phyloP scores from a whole-genome alignment of 139 green algal genomes.

The Picochlorum sp. region DNA sequence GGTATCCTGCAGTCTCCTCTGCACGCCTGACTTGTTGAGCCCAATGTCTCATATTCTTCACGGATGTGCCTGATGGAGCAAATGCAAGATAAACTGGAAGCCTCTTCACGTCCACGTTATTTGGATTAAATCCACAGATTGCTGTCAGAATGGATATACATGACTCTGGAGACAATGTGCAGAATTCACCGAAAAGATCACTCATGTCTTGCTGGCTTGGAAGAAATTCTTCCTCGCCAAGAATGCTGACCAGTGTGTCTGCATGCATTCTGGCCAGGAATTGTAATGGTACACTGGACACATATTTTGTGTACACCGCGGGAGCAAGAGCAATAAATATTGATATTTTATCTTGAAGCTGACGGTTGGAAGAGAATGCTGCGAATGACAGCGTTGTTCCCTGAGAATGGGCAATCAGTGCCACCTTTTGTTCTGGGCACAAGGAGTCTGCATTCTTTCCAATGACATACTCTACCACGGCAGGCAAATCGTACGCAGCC shows the following conservation, averaged over 20 bases:
- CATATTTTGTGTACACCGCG: slow-evolving; percentile 45
- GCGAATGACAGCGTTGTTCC: slow-evolving; percentile 54
- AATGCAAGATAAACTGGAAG: slow-evolving; percentile 37
- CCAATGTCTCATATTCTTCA: slow-evolving; percentile 31
- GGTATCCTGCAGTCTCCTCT: neutral
- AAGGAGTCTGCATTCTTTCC: slow-evolving; percentile 18
- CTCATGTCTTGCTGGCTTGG: slow-evolving; percentile 20
- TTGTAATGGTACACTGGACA: slow-evolving; percentile 21
- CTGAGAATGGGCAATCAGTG: slow-evolving; percentile 39
- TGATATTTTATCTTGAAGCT: slow-evolving; percentile 31
- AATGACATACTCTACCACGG: slow-evolving; percentile 45
- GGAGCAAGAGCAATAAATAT: slow-evolving; percentile 51
- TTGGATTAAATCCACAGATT: slow-evolving; percentile 42
- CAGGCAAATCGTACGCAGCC: slow-evolving; percentile 58
- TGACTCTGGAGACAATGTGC: slow-evolving; percentile 13
- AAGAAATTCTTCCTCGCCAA: slow-evolving; percentile 43
- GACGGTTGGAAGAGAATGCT: slow-evolving; percentile 30
- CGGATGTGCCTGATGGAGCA: slow-evolving; percentile 33
- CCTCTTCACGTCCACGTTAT: slow-evolving; percentile 41
- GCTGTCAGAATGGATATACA: slow-evolving; percentile 39
- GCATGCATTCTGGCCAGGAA: slow-evolving; percentile 25
- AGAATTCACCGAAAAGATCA: slow-evolving; percentile 28
- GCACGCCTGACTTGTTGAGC: slow-evolving; percentile 2
- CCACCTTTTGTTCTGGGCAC: slow-evolving; percentile 23
- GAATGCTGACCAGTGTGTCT: slow-evolving; percentile 30